These are phyloP conservation scores for Borovskyia barvae DNA, from an alignment of 208 protist genomes.

Conservation along the genomic window DNA sequence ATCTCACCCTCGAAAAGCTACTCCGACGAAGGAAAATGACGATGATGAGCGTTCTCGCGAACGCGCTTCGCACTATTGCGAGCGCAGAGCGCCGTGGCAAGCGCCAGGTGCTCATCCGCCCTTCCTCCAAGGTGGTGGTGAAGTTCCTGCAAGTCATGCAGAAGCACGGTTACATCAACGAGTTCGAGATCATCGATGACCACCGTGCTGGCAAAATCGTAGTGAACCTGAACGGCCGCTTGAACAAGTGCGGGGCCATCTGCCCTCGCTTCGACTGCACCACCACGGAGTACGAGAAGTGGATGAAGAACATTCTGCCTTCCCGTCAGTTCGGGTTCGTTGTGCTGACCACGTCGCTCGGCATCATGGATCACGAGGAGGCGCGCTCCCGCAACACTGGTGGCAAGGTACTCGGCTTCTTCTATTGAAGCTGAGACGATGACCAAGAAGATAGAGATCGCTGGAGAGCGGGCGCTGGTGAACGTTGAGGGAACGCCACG, in stretches of 20 bases:
- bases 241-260: constrained; percentile 99
- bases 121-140: constrained; percentile 99
- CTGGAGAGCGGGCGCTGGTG: not conserved
- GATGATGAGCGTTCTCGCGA: constrained; percentile 98
- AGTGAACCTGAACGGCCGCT: constrained; percentile 99
- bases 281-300: constrained; percentile 97
- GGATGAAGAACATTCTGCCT: constrained; percentile 98
- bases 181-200: constrained; percentile 99
- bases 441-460: not conserved
- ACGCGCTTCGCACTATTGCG: constrained; percentile 98
- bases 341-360: constrained; percentile 99
- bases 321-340: constrained; percentile 99
- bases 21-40: constrained; percentile 94
- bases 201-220: constrained; percentile 99
- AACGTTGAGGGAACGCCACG: not conserved
- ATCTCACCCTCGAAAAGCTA: not conserved
- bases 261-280: constrained; percentile 98
- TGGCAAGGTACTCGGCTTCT: constrained; percentile 99
- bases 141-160: constrained; percentile 99
- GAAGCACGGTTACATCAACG: constrained; percentile 99
- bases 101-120: constrained; percentile 99
- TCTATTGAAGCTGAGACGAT: too few relatives aligned
- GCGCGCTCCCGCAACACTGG: constrained; percentile 98
- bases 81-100: constrained; percentile 99
- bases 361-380: constrained; percentile 99